phyloP scores from a whole-genome alignment of 73 alveolate genomes.

The Diophrys sp. region DNA sequence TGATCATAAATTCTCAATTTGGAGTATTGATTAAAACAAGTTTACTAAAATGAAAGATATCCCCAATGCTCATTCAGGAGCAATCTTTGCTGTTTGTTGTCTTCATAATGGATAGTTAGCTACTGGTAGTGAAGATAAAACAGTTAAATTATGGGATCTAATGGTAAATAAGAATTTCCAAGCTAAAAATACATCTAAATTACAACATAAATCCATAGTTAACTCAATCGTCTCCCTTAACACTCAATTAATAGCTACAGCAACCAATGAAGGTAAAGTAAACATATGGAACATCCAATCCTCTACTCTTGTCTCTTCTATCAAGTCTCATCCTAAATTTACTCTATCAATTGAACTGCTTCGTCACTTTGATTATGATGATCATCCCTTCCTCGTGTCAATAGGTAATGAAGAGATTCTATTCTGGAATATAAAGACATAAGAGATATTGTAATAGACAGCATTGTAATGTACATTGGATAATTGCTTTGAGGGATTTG shows the following conservation, averaged over 20 bases:
- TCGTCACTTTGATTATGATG: not conserved
- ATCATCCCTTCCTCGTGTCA: not conserved
- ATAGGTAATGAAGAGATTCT: not conserved
- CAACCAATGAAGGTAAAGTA: not conserved
- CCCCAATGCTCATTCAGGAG: not conserved
- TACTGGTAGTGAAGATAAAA: not conserved
- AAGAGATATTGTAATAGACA: not conserved
- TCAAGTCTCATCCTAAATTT: not conserved
- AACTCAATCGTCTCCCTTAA: not conserved
- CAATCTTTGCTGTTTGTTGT: not conserved
- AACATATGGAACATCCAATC: not conserved
- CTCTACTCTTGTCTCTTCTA: not conserved
- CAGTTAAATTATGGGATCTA: not conserved
- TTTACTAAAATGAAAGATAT: not conserved
- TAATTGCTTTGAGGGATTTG: slow-evolving; percentile 2
- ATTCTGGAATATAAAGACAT: not conserved
- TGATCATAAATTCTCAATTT: no score
- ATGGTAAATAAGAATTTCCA: not conserved
- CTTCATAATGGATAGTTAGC: not conserved
- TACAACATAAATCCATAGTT: not conserved
- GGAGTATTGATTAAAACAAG: not conserved
- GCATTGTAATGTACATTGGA: not conserved
- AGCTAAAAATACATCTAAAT: not conserved
- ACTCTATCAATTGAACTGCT: not conserved
- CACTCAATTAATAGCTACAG: not conserved